Base-by-base conservation (phyloP, 2,329 filamentous ascomycete genomes). In the Aspergillus sp. region DNA sequence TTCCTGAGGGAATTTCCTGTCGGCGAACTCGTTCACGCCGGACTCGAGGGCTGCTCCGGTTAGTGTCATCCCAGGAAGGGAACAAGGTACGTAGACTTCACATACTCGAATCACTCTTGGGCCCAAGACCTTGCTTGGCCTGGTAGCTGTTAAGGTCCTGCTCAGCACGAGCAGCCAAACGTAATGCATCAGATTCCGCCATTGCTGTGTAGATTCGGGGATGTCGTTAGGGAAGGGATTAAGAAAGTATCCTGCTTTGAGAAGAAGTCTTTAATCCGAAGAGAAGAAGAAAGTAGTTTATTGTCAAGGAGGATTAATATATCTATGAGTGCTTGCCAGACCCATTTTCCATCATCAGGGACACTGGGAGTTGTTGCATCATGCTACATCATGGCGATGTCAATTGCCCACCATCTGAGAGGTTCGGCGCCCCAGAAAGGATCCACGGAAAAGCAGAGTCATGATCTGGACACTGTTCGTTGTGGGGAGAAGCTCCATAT, bases 101-200 rank as follows among this genome's bases (percentile, higher is more conserved):
- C 60, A 15, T 66, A 74, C 69, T 62, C 17, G 69, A 69, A 44
- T 65, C 62, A 50, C 69, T 72, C 52, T 67, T 62, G 6, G 49
- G 58, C n/a, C 65, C 66, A 46, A 60, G 50, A 5, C 68, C 66
- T 46, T 68, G 66, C 53, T 71, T 72, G 19, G 64, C 61, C 49
- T 69, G 60, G 53, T 69, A 61, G 43, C 60, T 60, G 55, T 70
- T 71, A 23, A 73, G 66, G 42, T 73, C 67, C 42, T 59, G 58
- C 58, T 73, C 65, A 9, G 69, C 67, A 37, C 64, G 50, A 49
- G 56, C 50, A 20, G 69, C 63, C 39, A 61, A 42, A 35, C 52
- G 56, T 27, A 62, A 48, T 32, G 62, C 54, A 38, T 65, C 59
- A 41, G 53, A 52, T 17, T 53, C 49, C 56, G 60, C 64, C 47